Evolutionary conservation across 2,329 filamentous ascomycete species (phyloP), one percentile per base, ranked within the genome.

Genomic region (Mycosphaerella arachidis): DNA sequence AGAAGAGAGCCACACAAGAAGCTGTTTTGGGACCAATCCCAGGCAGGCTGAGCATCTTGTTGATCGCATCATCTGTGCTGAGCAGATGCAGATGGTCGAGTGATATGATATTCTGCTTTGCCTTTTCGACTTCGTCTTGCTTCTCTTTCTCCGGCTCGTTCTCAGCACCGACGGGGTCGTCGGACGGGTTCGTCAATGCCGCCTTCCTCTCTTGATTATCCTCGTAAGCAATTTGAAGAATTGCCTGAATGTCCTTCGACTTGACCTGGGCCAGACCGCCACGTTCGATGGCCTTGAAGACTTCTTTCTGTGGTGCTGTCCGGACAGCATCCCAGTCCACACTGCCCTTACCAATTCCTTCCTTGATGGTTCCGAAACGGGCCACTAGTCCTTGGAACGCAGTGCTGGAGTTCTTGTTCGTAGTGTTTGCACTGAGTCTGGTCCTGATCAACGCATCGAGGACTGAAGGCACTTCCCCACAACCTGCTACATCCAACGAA

Each of bases 251-350:
- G 65, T 87, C 80, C 55, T 82, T 86, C 60, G 85, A 86, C 74
- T 92, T 94, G 16, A 80, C 79, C n/a, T 83, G 81, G 2, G 85
- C 87, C 1, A 92, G 77, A 0, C 91, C 91, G 9, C 89, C 90
- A 7, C 77, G 75, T 66, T 85, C 86, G 69, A 94, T 91, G 0
- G 88, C 84, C 54, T 87, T 76, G 50, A 83, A 84, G n/a, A 94
- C 78, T 6, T 88, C 83, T 43, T 82, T 77, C 4, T 83, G 71
- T 1, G 83, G 73, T 1, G 86, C 84, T 29, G 77, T 73, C 24
- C 85, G 83, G 1, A 92, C 86, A 9, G 84, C 84, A 66, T 91
- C 84, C 88, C 89, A 93, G 70, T 92, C 79, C 7, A 92, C 86
- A 57, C 87, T 90, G 3, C 87, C 87, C 66, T 87, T 85, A 5